Base-by-base conservation (phyloP, 176 grass and related monocot genomes). In the Lolium rigidum region DNA sequence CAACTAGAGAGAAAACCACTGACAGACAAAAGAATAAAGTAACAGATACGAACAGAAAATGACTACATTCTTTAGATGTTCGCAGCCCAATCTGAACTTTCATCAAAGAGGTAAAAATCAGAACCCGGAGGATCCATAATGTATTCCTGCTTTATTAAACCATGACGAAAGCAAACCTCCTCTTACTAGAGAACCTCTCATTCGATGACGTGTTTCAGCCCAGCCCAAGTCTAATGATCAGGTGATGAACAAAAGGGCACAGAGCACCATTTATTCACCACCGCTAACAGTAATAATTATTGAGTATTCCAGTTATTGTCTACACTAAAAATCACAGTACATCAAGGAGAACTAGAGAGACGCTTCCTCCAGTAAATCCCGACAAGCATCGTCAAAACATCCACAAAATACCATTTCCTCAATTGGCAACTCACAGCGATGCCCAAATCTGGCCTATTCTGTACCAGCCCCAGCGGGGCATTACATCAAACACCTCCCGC, bases 401-500 rank as follows among this genome's bases (percentile, higher is more conserved):
- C 0, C 9, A 65, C 37, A 43, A 55, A 22, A 78, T 80, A n/a
- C 2, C 20, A 58, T 20, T 37, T 5, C 24, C 70, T 39, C 38
- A 4, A 80, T 9, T 16, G 25, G 56, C 1, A 66, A 37, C 62
- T 50, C 73, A 14, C 14, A 66, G 54, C 49, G 4, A 26, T 13
- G 12, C 20, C 43, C 17, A 88, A 83, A 69, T 12, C 10, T 44
- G 39, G 77, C 43, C 8, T 25, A 9, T 11, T 44, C 67, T 63
- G 12, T 10, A 59, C 26, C 5, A 67, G 49, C 8, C 84, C 69
- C 56, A 90, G 62, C n/a, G 70, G 78, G 9, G 70, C 86, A 88
- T 92, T 92, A 90, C 86, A 59, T 87, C 90, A 74, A 90, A 84
- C 80, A 88, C 50, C 10, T 50, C 25, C 35, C 8, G 13, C 61